phyloP scores from a whole-genome alignment of 2,329 filamentous ascomycete species.

The Botrytis fragariae region DNA sequence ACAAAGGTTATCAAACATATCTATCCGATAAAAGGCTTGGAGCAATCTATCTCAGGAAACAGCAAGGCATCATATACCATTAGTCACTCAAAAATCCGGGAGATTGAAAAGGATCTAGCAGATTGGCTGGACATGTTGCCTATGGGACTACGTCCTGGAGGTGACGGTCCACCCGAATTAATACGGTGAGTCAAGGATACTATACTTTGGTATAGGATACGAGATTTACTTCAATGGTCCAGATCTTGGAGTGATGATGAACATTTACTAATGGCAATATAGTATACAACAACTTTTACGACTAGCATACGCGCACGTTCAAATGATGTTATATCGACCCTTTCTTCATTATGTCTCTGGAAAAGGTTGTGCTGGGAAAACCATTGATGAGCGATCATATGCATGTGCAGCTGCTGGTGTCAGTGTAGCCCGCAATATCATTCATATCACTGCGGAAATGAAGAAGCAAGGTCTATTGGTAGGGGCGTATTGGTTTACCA shows the following conservation, averaged over 20 bases:
- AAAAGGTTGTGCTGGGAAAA: slow-evolving; percentile 52
- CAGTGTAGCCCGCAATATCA: slow-evolving; percentile 64
- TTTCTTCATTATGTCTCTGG: slow-evolving; percentile 81
- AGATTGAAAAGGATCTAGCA: slow-evolving; percentile 62
- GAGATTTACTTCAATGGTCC: not conserved
- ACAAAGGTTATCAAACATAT: slow-evolving; percentile 63
- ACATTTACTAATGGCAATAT: slow-evolving; percentile 25
- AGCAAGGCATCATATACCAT: slow-evolving; percentile 55
- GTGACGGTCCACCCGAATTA: slow-evolving; percentile 71
- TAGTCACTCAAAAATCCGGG: slow-evolving; percentile 61
- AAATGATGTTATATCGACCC: slow-evolving; percentile 78
- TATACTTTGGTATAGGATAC: not conserved
- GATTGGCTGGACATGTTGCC: slow-evolving; percentile 68
- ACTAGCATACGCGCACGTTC: slow-evolving; percentile 79
- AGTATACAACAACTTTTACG: slow-evolving; percentile 71
- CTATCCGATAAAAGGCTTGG: slow-evolving; percentile 60
- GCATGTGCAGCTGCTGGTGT: slow-evolving; percentile 66
- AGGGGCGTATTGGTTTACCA: slow-evolving; percentile 82
- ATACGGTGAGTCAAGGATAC: slow-evolving; percentile 58
- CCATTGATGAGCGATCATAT: slow-evolving; percentile 73
- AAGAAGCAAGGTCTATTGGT: slow-evolving; percentile 71
- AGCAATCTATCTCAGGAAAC: slow-evolving; percentile 43
- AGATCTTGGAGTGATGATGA: not conserved
- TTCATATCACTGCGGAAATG: slow-evolving; percentile 78
- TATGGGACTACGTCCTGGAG: slow-evolving; percentile 72